A percentile compares a stretch with the other conserved stretches of the same genome.
Evolutionary conservation across 306 rosid genomes (phyloP).

Genomic region (Cucurbita ficifolia): DNA sequence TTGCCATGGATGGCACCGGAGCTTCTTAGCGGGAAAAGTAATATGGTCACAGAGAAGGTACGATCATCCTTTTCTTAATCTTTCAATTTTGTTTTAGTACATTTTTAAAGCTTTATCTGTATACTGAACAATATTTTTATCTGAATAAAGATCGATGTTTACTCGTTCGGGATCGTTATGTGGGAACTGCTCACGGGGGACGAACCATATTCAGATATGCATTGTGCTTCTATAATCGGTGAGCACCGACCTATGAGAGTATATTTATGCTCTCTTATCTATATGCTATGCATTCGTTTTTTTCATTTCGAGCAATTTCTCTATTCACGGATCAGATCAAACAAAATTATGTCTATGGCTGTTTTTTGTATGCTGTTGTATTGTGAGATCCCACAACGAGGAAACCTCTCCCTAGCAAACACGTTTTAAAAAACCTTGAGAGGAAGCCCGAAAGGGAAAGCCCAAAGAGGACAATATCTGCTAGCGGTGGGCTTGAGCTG

Average conservation of each 20-base stretch:
- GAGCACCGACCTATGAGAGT: constrained; percentile 14
- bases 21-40: constrained; percentile 94
- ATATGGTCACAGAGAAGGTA: constrained; percentile 97
- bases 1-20: constrained; percentile 99
- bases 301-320: neutral
- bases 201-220: constrained; percentile 94
- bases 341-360: too few relatives aligned
- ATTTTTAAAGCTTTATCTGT: neutral
- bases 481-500: too few relatives aligned
- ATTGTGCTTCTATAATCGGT: constrained; percentile 98
- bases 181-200: constrained; percentile 97
- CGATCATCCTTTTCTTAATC: neutral
- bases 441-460: too few relatives aligned
- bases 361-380: too few relatives aligned
- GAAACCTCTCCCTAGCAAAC: too few relatives aligned
- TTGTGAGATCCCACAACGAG: too few relatives aligned
- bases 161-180: constrained; percentile 96
- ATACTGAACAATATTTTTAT: neutral
- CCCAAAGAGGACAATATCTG: too few relatives aligned
- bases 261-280: neutral
- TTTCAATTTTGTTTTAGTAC: neutral
- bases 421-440: too few relatives aligned
- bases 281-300: neutral
- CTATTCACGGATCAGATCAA: neutral
- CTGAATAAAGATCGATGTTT: constrained; percentile 78